These are phyloP conservation scores for Bromus sterilis DNA, from an alignment of 176 grass and related monocot species.

Conservation along the genomic window DNA sequence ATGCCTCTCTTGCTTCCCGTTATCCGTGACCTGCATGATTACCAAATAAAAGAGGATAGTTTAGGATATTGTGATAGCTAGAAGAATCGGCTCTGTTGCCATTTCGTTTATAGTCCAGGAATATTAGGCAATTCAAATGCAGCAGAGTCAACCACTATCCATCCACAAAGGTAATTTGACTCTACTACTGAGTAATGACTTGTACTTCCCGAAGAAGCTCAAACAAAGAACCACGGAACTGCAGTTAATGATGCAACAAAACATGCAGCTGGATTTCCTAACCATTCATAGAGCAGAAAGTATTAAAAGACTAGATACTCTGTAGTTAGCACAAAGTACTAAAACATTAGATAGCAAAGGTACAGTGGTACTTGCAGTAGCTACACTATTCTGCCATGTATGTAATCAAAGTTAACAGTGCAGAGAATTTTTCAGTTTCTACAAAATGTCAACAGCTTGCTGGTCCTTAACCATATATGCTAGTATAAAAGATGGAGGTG, in stretches of 20 bases:
- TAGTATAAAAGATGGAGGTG: not conserved
- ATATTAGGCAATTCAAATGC: not conserved
- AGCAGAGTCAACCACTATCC: not conserved
- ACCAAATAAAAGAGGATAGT: not conserved
- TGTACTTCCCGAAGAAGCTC: not conserved
- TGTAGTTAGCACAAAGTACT: not conserved
- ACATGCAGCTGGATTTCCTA: not conserved
- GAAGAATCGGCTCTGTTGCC: not conserved
- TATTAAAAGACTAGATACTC: too few species aligned
- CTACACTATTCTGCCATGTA: not conserved
- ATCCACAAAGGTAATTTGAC: not conserved
- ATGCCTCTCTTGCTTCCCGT: constrained; percentile 81
- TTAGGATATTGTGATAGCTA: not conserved
- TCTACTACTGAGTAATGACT: not conserved
- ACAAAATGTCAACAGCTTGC: not conserved
- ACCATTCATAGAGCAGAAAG: not conserved
- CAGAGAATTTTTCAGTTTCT: not conserved
- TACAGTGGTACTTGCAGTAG: not conserved
- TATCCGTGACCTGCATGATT: constrained; percentile 56
- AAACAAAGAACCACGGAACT: not conserved
- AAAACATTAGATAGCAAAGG: not conserved
- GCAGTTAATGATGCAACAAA: not conserved
- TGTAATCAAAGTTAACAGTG: not conserved
- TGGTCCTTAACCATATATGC: not conserved
- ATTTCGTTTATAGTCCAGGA: not conserved